Percentiles rank a stretch among this genome's conserved stretches.
These are phyloP conservation scores for Alternaria sp. DNA, from an alignment of 2,329 filamentous ascomycete genomes.

Conservation along the genomic window DNA sequence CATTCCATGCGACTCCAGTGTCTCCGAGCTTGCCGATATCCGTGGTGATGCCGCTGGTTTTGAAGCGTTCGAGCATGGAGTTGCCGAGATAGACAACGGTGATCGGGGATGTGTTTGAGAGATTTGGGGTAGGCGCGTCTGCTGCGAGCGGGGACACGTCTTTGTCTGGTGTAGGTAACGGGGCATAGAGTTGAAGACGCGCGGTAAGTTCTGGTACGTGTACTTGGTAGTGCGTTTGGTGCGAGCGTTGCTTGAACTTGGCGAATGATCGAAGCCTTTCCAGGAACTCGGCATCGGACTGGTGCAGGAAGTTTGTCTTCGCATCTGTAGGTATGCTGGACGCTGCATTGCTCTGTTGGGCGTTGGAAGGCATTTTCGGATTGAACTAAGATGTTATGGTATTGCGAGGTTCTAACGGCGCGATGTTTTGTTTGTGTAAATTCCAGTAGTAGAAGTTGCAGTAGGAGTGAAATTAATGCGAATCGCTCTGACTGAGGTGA, in stretches of 20 bases:
- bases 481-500: neutral
- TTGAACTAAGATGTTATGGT: neutral
- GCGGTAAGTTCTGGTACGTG: neutral
- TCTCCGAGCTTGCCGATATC: neutral
- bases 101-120: conserved; percentile 10
- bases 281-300: neutral
- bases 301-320: neutral
- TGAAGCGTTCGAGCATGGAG: conserved; percentile 26
- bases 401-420: neutral
- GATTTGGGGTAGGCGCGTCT: neutral
- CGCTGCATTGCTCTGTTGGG: neutral
- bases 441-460: neutral
- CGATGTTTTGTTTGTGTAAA: neutral
- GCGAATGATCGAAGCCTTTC: neutral
- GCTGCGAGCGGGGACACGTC: neutral
- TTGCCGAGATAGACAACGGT: conserved; percentile 20
- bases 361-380: neutral
- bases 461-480: neutral
- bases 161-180: neutral
- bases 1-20: conserved; percentile 12
- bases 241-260: neutral
- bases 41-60: conserved; percentile 16
- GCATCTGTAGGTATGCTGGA: neutral
- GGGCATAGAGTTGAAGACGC: neutral
- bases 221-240: neutral